Evolutionary conservation across 2,329 filamentous ascomycete species (phyloP).

Genomic region (Beauveria scarabaeidicola): DNA sequence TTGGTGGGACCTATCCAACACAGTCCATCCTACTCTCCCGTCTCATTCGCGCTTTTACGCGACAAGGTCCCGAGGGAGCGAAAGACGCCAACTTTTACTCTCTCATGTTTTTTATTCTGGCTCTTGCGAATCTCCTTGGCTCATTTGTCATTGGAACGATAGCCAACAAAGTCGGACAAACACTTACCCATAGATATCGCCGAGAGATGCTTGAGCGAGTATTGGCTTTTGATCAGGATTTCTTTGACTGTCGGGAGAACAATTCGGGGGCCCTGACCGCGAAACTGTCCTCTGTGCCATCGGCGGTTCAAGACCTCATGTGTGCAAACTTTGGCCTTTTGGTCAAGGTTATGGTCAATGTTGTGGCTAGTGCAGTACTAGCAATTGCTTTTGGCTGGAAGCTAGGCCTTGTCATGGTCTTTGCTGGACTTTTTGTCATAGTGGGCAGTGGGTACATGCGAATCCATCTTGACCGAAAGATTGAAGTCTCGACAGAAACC

Average conservation of each 20-base stretch:
- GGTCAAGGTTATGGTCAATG: conserved; percentile 28
- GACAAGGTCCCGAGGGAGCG: not conserved
- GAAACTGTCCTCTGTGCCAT: not conserved
- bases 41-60: not conserved
- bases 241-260: not conserved
- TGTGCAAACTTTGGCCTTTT: conserved; percentile 29
- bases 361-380: conserved; percentile 31
- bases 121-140: conserved; percentile 27
- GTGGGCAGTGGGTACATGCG: conserved; percentile 29
- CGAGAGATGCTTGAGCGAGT: not conserved
- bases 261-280: not conserved
- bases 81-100: conserved; percentile 34
- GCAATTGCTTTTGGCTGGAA: conserved; percentile 39
- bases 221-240: not conserved
- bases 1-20: not conserved
- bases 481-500: not conserved
- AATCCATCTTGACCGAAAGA: not conserved
- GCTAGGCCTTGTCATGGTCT: conserved; percentile 39
- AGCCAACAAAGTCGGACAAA: not conserved
- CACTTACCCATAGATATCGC: not conserved
- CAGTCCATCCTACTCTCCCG: not conserved
- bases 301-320: conserved; percentile 25
- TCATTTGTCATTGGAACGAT: not conserved
- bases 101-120: conserved; percentile 38
- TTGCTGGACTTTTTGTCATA: conserved; percentile 31